Evolutionary conservation across 202 grass and related monocot genomes (phyloP).

Genomic region (Miscanthus sacchariflorus): DNA sequence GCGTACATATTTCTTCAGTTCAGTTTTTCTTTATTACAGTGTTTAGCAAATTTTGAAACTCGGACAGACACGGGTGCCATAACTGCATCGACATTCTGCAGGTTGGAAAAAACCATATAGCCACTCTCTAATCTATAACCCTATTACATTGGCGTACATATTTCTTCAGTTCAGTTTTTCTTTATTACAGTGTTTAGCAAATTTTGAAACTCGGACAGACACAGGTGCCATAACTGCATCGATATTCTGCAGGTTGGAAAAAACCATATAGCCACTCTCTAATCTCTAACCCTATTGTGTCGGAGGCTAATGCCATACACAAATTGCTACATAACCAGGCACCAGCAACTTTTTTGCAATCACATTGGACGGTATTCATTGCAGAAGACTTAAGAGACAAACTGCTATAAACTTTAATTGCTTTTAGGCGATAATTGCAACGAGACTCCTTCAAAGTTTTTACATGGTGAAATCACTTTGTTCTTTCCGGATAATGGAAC

Average conservation of each 20-base stretch:
- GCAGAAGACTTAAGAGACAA: background rate
- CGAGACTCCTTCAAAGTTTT: background rate
- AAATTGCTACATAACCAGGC: background rate
- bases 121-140: too few relatives aligned
- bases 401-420: background rate
- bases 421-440: background rate
- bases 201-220: background rate
- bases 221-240: too few relatives aligned
- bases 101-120: too few relatives aligned
- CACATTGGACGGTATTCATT: background rate
- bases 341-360: background rate
- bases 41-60: background rate
- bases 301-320: background rate
- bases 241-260: too few relatives aligned
- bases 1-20: background rate
- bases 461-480: background rate
- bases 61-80: too few relatives aligned
- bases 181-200: background rate
- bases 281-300: too few relatives aligned
- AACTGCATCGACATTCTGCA: too few relatives aligned
- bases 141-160: background rate
- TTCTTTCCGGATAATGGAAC: background rate
- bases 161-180: background rate
- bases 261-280: too few relatives aligned
- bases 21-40: background rate